Evolutionary conservation across 495 filamentous ascomycete species (phyloP), one percentile per base, ranked within the genome.

Genomic region (Daldinia decipiens): DNA sequence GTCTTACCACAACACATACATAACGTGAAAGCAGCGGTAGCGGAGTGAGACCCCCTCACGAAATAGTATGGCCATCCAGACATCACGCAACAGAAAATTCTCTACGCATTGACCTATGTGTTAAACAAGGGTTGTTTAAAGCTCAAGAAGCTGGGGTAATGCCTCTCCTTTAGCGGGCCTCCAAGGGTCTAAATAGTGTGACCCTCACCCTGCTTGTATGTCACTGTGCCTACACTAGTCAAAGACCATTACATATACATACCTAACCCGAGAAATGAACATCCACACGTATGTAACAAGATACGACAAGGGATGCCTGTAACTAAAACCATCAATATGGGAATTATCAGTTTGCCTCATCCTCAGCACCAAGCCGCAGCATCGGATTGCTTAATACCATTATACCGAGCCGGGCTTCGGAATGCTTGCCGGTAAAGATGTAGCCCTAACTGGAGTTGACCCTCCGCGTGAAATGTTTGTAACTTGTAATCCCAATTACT

Each of bases 101-200:
- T 66, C 11, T 29, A 55, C 65, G 70, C 70, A 62, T 62, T 69
- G 70, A 69, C 70, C 70, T 26, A 58, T 62, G 32, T 51, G 36
- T 38, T 61, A 57, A 34, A 39, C 65, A 32, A 61, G 70, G 62
- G 50, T 62, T 47, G 26, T 59, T 38, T 50, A 62, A 51, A 55
- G 45, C 43, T 57, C 64, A 50, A 54, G 53, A 55, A 31, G 47
- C 69, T 36, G 31, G 64, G 69, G 53, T 64, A 36, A 38, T 43
- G 32, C 31, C 52, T 68, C 70, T 57, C 65, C 64, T 72, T 51
- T 52, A 58, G 59, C 60, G 69, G 69, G 69, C 52, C 70, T 12
- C 24, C 61, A 65, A 65, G 70, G 70, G 36, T 72, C 45, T 61
- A 5, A 52, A 29, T 62, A 65, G 17, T 24, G 17, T 62, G 58